Percentiles rank a stretch among this genome's conserved stretches.
Evolutionary conservation across 192 early-diverging fungal genomes (phyloP).

Genomic region (Entophlyctis helioformis): DNA sequence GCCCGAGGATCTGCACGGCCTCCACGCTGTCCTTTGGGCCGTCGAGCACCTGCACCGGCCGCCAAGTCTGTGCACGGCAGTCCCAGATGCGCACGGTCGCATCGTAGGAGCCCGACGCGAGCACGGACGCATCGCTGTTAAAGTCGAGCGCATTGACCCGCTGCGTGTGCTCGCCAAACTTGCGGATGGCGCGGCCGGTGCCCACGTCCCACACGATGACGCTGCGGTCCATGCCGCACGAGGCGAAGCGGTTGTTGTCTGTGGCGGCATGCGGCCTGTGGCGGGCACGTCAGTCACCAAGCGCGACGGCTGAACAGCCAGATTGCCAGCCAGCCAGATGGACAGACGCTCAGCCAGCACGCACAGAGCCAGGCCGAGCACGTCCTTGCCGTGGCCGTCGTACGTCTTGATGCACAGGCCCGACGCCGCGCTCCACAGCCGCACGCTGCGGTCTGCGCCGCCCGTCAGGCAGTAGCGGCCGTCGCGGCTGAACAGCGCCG

Average conservation of each 20-base stretch:
- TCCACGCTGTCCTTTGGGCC: conserved; percentile 82
- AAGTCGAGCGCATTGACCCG: conserved; percentile 77
- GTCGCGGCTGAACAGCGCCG: conserved; percentile 47
- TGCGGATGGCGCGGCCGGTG: conserved; percentile 55
- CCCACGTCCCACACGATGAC: conserved; percentile 83
- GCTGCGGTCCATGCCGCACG: conserved; percentile 68
- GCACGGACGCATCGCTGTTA: conserved; percentile 60
- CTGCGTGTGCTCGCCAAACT: conserved; percentile 70
- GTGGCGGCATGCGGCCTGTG: too few relatives aligned
- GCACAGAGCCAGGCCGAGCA: conserved; percentile 61
- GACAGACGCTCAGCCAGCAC: too few relatives aligned
- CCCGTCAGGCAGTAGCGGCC: conserved; percentile 80
- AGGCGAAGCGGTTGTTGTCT: conserved; percentile 51
- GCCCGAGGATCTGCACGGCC: conserved; percentile 54
- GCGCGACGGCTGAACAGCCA: too few relatives aligned
- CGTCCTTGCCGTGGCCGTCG: conserved; percentile 74
- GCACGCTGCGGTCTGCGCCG: conserved; percentile 58
- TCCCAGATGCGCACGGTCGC: conserved; percentile 72
- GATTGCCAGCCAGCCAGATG: too few relatives aligned
- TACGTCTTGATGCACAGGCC: conserved; percentile 66
- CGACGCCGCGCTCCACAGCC: conserved; percentile 41
- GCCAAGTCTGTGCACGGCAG: too few relatives aligned
- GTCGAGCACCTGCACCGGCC: conserved; percentile 69
- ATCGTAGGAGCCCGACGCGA: conserved; percentile 73
- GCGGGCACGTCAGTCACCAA: too few relatives aligned